A percentile compares a stretch with the other conserved stretches of the same genome.
Evolutionary conservation across 2,329 filamentous ascomycete genomes (phyloP).

Genomic region (Paramyrothecium sp.): DNA sequence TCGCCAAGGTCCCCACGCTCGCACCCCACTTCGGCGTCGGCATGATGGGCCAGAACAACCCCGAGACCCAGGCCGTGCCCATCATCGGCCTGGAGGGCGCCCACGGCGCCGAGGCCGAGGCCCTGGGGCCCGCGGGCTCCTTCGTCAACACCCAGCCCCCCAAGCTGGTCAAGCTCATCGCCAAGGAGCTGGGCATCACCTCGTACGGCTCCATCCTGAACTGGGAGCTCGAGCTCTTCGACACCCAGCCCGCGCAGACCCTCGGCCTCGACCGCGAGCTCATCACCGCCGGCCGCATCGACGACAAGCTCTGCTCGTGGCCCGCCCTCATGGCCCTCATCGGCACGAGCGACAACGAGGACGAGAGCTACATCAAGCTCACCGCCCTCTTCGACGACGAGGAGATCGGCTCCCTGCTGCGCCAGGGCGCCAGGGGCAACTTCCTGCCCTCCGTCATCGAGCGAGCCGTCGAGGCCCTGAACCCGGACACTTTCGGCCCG

Average conservation of each 20-base stretch:
- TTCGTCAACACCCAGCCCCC: constrained; percentile 85
- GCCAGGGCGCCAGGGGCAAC: constrained; percentile 87
- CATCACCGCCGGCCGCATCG: constrained; percentile 92
- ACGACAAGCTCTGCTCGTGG: constrained; percentile 97
- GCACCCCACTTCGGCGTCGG: constrained; percentile 90
- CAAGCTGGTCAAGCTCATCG: constrained; percentile 79
- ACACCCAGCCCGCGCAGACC: constrained; percentile 79
- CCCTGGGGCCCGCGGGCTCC: constrained; percentile 62
- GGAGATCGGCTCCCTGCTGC: constrained; percentile 87
- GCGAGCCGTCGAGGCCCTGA: constrained; percentile 71
- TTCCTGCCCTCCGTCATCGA: constrained; percentile 81
- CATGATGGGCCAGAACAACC: constrained; percentile 68
- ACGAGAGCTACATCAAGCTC: constrained; percentile 75
- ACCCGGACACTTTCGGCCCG: constrained; percentile 52
- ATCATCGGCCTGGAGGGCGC: constrained; percentile 86
- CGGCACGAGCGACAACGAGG: constrained; percentile 55
- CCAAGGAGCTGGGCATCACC: constrained; percentile 69
- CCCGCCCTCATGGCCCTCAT: constrained; percentile 83
- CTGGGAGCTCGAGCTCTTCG: constrained; percentile 97
- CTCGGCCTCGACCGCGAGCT: constrained; percentile 88
- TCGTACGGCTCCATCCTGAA: constrained; percentile 78
- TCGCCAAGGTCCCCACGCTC: constrained; percentile 87
- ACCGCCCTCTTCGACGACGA: constrained; percentile 97
- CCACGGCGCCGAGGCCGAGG: constrained; percentile 30
- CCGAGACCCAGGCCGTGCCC: constrained; percentile 90